Base-by-base conservation (phyloP, 352 stramenopile genomes). In the Globisporangium solare region DNA sequence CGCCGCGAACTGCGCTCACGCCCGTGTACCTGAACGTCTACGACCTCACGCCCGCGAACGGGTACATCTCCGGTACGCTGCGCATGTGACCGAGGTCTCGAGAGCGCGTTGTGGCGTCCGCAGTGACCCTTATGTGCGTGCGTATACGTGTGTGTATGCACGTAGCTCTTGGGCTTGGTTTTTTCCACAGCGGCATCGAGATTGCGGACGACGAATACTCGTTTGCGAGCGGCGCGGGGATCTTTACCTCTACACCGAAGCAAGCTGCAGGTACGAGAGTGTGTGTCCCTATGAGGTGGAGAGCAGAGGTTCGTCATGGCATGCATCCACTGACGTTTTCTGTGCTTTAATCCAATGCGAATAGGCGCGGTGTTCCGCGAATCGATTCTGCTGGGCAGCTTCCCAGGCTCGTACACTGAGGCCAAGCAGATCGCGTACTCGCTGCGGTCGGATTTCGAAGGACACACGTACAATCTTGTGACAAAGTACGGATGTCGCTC, bases 181-280 rank as follows among this genome's bases (percentile, higher is more conserved):
- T 97, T 21, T 95, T 94, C 74, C 92, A 98, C 74, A 95, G 79
- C 46, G 94, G 94, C 65, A 71, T 98, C 35, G 92, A 98, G 68
- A 90, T 98, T 51, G 79, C 68, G 20, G 92, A 92, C 18, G 75
- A 86, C 41, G 94, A 98, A 68, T 98, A 95, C 61, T 96, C 83
- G 40, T 98, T 95, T 70, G 94, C 89, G 10, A 92, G 76, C 60
- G 90, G 91, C 43, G 88, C 79, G 10, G 94, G 94, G 41, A 79
- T 98, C 45, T 97, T 97, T 71, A 79, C 93, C 10, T 84, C 71
- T 1, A 72, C 52, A 11, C 81, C 91, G 11, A 73, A 70, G 51
- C 70, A 92, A 54, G 86, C 71, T 14, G 68, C 74, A 63, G 89
- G 61, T 94, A 27, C 5, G 24, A 5, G 24, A 27, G 73, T 47